Conservation (phyloP, 164 flowering plant genomes). For the Annona squamosa region DNA sequence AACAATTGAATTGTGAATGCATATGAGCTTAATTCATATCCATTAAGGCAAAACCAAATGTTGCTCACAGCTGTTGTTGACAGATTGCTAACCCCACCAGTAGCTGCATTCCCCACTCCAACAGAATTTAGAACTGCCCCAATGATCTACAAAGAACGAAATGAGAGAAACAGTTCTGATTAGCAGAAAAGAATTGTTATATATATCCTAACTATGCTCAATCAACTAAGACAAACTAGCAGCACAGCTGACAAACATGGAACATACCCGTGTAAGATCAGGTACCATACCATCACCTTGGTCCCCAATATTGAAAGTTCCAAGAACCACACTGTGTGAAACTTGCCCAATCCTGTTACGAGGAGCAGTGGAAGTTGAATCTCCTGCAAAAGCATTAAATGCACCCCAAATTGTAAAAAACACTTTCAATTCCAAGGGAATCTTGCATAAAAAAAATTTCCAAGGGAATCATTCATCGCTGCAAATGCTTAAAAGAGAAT, state of each 20-base stretch:
- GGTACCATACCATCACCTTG: constrained; percentile 66
- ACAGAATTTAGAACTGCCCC: constrained; percentile 83
- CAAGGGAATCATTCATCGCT: neutral
- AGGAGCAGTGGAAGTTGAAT: constrained; percentile 40
- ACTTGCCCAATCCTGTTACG: constrained; percentile 70
- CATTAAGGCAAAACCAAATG: neutral
- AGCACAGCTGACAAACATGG: constrained; percentile 19
- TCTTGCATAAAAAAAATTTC: neutral
- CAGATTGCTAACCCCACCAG: constrained; percentile 26
- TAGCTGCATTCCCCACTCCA: constrained; percentile 55
- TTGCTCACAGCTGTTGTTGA: constrained; percentile 41
- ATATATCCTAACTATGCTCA: neutral
- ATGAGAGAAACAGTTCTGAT: constrained; percentile 1
- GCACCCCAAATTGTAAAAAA: neutral
- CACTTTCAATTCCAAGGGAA: neutral
- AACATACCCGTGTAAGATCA: constrained; percentile 66
- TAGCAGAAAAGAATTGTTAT: neutral
- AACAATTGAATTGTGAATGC: neutral
- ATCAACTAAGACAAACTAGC: neutral
- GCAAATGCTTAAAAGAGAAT: neutral
- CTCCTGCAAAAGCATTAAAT: constrained; percentile 38
- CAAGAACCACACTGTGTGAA: constrained; percentile 90
- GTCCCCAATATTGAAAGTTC: constrained; percentile 80
- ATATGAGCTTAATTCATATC: neutral
- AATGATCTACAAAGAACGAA: constrained; percentile 50